phyloP scores from a whole-genome alignment of 2,329 filamentous ascomycete species.

The Fusarium xylarioides region DNA sequence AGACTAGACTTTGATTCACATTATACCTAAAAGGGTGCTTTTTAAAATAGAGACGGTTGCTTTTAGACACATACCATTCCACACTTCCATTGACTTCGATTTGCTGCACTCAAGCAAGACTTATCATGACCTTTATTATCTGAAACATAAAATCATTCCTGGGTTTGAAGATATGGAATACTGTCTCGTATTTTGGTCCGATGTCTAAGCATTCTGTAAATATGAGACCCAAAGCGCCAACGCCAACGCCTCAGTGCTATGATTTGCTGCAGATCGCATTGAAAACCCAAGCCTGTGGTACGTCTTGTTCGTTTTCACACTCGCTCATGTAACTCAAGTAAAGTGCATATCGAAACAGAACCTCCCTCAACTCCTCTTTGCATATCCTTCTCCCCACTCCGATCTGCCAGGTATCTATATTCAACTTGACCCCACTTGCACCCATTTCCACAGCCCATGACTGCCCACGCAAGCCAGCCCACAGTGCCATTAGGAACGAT shows the following conservation, averaged over 20 bases:
- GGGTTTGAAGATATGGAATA: neutral
- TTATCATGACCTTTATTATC: neutral
- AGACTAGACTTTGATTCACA: slow-evolving; percentile 35
- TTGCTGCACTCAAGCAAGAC: neutral
- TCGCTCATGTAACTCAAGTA: slow-evolving; percentile 47
- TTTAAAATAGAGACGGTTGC: slow-evolving; percentile 16
- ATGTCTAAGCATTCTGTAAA: neutral
- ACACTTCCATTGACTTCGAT: neutral
- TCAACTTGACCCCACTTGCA: slow-evolving; percentile 7
- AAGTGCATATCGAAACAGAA: slow-evolving; percentile 48
- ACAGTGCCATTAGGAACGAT: slow-evolving; percentile 47
- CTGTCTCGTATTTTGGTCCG: neutral
- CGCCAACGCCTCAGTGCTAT: neutral
- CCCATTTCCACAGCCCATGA: slow-evolving; percentile 33
- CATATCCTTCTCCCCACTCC: slow-evolving; percentile 35
- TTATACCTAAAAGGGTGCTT: slow-evolving; percentile 15
- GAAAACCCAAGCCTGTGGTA: slow-evolving; percentile 47
- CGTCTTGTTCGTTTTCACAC: slow-evolving; percentile 36
- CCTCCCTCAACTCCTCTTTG: slow-evolving; percentile 38
- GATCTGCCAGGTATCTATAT: slow-evolving; percentile 27
- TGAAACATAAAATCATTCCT: neutral
- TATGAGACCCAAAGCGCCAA: neutral
- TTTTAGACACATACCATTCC: neutral
- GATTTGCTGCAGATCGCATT: slow-evolving; percentile 28
- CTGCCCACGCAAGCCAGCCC: slow-evolving; percentile 41